A percentile compares a stretch with the other conserved stretches of the same genome.
Evolutionary conservation across 163 green algal genomes (phyloP).

Genomic region (Chlorella variabilis): DNA sequence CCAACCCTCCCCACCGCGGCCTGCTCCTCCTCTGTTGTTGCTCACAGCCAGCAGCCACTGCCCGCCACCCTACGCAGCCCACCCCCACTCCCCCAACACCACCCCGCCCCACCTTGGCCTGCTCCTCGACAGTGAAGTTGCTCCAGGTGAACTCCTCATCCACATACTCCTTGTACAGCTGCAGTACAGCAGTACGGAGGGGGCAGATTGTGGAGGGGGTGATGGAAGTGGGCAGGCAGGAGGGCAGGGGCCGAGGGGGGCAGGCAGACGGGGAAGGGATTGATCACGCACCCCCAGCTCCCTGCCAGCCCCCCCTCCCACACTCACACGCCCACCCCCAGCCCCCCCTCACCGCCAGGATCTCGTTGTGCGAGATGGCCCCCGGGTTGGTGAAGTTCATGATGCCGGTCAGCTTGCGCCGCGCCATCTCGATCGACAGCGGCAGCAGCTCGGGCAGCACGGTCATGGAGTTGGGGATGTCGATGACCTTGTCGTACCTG

Average conservation of each 20-base stretch:
- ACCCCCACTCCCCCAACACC: not conserved
- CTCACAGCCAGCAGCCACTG: no score
- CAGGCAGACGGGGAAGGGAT: no score
- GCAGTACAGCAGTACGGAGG: slow-evolving; percentile 7
- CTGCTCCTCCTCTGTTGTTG: no score
- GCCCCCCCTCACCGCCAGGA: slow-evolving; percentile 82
- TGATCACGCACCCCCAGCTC: no score
- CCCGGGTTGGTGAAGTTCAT: slow-evolving; percentile 99
- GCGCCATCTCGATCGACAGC: slow-evolving; percentile 63
- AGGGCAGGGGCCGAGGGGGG: no score
- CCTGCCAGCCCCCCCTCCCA: not conserved
- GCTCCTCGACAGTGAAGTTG: slow-evolving; percentile 96
- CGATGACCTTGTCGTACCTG: slow-evolving; percentile 75
- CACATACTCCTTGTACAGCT: slow-evolving; percentile 89
- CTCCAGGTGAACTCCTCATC: slow-evolving; percentile 94
- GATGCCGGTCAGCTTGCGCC: slow-evolving; percentile 90
- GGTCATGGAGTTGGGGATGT: slow-evolving; percentile 99
- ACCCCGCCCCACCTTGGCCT: slow-evolving; percentile 81
- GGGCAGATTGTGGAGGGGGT: no score
- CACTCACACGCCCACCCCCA: no score
- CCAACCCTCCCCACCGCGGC: no score
- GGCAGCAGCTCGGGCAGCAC: slow-evolving; percentile 85
- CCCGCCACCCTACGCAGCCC: not conserved
- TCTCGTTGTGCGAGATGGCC: slow-evolving; percentile 96
- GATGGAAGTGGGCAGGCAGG: no score